A percentile compares a stretch with the other conserved stretches of the same genome.
Evolutionary conservation across 371 early-diverging fungal species (phyloP).

Genomic region (Capillidium rhysosporum): DNA sequence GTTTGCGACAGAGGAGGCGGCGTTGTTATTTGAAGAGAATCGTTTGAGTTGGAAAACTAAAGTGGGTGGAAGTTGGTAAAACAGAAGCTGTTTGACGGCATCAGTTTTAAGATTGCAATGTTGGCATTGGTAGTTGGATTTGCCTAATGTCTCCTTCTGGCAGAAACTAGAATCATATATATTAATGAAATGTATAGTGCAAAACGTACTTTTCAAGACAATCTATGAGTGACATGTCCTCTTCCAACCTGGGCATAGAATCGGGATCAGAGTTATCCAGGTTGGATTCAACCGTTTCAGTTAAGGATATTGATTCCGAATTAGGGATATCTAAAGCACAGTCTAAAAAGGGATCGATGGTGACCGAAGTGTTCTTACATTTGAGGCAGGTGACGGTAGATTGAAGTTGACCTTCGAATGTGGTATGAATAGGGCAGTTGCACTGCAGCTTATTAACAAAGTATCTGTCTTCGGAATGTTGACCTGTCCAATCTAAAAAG

Average conservation of each 20-base stretch:
- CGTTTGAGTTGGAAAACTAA: not conserved
- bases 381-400: constrained; percentile 70
- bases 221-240: not conserved
- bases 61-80: not conserved
- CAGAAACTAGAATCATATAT: not conserved
- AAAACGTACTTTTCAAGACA: not conserved
- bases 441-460: constrained; percentile 26
- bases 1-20: too few relatives aligned
- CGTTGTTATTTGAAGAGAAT: not conserved
- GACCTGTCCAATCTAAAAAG: not conserved
- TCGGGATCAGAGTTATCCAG: too few relatives aligned
- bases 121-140: not conserved
- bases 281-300: too few relatives aligned
- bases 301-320: too few relatives aligned
- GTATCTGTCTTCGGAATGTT: not conserved
- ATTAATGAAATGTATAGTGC: not conserved
- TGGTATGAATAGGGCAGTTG: constrained; percentile 71
- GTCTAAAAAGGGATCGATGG: constrained; percentile 79
- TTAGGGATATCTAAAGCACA: constrained; percentile 55
- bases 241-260: not conserved
- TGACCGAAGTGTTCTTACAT: constrained; percentile 60
- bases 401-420: constrained; percentile 76
- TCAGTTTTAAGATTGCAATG: not conserved
- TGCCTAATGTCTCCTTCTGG: not conserved
- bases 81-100: not conserved